Base-by-base conservation (phyloP, 306 rosid species). In the Cucurbita pepo region DNA sequence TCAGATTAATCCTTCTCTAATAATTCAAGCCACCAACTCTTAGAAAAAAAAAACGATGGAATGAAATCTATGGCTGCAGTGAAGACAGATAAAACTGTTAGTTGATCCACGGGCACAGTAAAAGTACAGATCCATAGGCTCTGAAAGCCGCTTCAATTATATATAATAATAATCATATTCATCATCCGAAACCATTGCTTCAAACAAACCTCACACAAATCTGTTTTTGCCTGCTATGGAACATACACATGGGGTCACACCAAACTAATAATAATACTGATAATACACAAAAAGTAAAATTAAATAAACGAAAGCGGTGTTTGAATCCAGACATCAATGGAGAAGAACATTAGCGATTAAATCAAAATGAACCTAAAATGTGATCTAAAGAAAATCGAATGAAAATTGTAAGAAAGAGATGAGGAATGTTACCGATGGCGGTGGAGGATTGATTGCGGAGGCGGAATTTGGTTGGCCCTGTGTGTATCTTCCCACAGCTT, bases 401-500 rank as follows among this genome's bases (percentile, higher is more conserved):
- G 18, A 50, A 50, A 50, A 50, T 50, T 50, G 16, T 13, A 7
- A 50, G 4, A 10, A 10, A 50, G 15, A 14, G 1, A 10, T 43
- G 12, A 14, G 51, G 71, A 48, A 30, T 15, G 37, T 36, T 62
- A 62, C 69, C 69, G 15, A 62, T n/a, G 4, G 11, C 69, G 22
- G 5, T 36, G 5, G 7, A 14, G 5, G 53, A 48, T 48, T 7
- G 21, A 53, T 34, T 16, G 14, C 18, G 38, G 64, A 18, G 3
- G 10, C 57, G 67, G 73, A 82, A 8, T 47, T 63, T 69, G 6
- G 14, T 83, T 90, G 97, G 82, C 81, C 78, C 91, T 84, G 78
- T 85, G 71, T 73, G 96, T 95, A 89, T 91, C 95, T 89, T 95
- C 99, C 99, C 99, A 95, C 99, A 95, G 99, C 99, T 91, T 89